These are phyloP conservation scores for Fusarium phyllophilum DNA, from an alignment of 2,329 filamentous ascomycete species.

Conservation along the genomic window DNA sequence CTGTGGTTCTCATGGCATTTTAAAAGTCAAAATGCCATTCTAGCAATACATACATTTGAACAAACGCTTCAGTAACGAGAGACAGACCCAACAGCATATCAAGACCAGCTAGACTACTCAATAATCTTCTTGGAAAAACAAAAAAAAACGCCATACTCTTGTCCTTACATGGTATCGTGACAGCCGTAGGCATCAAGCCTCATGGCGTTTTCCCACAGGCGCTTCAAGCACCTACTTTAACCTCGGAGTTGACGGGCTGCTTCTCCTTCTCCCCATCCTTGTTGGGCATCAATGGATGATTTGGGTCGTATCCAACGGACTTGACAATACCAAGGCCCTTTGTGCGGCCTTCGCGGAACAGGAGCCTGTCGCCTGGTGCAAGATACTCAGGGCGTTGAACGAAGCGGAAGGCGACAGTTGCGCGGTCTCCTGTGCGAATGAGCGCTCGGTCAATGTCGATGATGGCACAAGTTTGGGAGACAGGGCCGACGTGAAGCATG, in stretches of 20 bases:
- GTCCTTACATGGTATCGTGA: constrained; percentile 26
- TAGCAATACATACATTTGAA: background rate
- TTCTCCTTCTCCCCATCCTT: constrained; percentile 33
- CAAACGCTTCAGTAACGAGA: constrained; percentile 20
- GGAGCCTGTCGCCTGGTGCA: constrained; percentile 83
- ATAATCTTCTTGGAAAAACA: background rate
- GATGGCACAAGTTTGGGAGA: constrained; percentile 95
- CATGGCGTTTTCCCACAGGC: background rate
- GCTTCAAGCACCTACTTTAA: constrained; percentile 40
- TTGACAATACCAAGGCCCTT: constrained; percentile 97
- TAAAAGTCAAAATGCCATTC: background rate
- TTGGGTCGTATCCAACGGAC: constrained; percentile 83
- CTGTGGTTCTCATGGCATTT: background rate
- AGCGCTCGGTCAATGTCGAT: constrained; percentile 97
- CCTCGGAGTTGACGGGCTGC: constrained; percentile 32
- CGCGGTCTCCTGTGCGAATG: constrained; percentile 94
- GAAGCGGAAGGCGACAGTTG: constrained; percentile 92
- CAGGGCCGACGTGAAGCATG: constrained; percentile 95
- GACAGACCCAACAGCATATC: constrained; percentile 4
- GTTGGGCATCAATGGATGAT: constrained; percentile 53
- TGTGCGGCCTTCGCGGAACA: constrained; percentile 94
- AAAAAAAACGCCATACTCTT: constrained; percentile 21
- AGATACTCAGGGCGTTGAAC: constrained; percentile 95
- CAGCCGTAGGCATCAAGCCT: background rate
- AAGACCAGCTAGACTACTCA: background rate